A percentile compares a stretch with the other conserved stretches of the same genome.
Evolutionary conservation across 2,329 filamentous ascomycete species (phyloP).

Genomic region (Colletotrichum spinosum): DNA sequence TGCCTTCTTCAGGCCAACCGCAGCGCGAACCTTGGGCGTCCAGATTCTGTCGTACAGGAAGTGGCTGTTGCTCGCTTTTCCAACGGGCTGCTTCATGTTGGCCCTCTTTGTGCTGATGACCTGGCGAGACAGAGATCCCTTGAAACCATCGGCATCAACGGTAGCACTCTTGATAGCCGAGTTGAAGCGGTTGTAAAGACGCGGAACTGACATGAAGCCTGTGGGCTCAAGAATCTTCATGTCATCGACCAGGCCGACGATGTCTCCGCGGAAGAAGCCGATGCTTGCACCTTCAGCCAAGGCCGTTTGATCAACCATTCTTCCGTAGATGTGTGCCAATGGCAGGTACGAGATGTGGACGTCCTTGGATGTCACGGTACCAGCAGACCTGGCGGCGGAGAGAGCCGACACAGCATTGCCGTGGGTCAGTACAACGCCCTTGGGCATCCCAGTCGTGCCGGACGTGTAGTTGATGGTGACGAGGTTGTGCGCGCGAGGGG

Average conservation of each 20-base stretch:
- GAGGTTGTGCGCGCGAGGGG: conserved; percentile 79
- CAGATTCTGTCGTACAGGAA: conserved; percentile 87
- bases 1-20: conserved; percentile 81
- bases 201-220: conserved; percentile 87
- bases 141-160: conserved; percentile 81
- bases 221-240: conserved; percentile 88
- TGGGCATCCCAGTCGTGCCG: conserved; percentile 84
- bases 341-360: conserved; percentile 88
- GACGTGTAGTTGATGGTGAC: conserved; percentile 94
- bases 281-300: conserved; percentile 79
- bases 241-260: conserved; percentile 88
- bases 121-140: conserved; percentile 83
- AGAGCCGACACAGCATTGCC: conserved; percentile 81
- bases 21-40: conserved; percentile 87
- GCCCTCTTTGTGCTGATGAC: conserved; percentile 85
- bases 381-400: conserved; percentile 68
- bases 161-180: conserved; percentile 84
- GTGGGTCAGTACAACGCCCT: conserved; percentile 88
- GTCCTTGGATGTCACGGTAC: conserved; percentile 64
- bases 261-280: conserved; percentile 95
- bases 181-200: conserved; percentile 91
- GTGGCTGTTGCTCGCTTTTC: conserved; percentile 83
- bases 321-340: conserved; percentile 92
- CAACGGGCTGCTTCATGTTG: conserved; percentile 76
- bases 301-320: conserved; percentile 81